Percentiles rank a stretch among this genome's conserved stretches.
These are phyloP conservation scores for Sphaerobolus stellatus DNA, from an alignment of 1,284 basidiomycete genomes.

Conservation along the genomic window DNA sequence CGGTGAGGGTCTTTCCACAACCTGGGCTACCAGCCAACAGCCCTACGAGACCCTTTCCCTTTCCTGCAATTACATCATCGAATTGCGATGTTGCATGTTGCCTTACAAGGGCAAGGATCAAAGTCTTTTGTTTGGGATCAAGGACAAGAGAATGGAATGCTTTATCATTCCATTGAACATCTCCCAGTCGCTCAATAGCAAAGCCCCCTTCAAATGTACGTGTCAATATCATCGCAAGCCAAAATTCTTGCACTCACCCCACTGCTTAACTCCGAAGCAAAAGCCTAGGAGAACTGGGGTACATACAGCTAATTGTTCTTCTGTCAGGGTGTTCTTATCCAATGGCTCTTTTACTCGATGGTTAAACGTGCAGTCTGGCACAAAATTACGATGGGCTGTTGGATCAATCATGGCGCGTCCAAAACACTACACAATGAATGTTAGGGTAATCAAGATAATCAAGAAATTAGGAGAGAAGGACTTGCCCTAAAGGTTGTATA, in stretches of 20 bases:
- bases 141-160: conserved; percentile 31
- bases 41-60: conserved; percentile 32
- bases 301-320: conserved; percentile 30
- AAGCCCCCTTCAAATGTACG: conserved; percentile 32
- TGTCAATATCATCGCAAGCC: too few relatives aligned
- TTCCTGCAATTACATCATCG: conserved; percentile 33
- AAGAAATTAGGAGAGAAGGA: too few relatives aligned
- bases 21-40: conserved; percentile 28
- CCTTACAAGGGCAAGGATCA: conserved; percentile 30
- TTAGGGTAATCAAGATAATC: not conserved
- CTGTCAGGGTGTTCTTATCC: conserved; percentile 20
- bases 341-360: conserved; percentile 18
- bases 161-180: conserved; percentile 30
- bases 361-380: conserved; percentile 23
- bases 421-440: conserved; percentile 19
- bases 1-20: conserved; percentile 39
- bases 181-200: conserved; percentile 26
- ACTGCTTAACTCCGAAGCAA: conserved; percentile 29
- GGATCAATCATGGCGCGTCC: conserved; percentile 34
- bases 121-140: conserved; percentile 29
- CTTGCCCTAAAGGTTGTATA: too few relatives aligned
- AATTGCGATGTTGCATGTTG: conserved; percentile 25
- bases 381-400: conserved; percentile 23
- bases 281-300: conserved; percentile 31
- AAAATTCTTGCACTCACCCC: conserved; percentile 27